Conservation (phyloP, 495 filamentous ascomycete species). For the Schizothecium vesticola region DNA sequence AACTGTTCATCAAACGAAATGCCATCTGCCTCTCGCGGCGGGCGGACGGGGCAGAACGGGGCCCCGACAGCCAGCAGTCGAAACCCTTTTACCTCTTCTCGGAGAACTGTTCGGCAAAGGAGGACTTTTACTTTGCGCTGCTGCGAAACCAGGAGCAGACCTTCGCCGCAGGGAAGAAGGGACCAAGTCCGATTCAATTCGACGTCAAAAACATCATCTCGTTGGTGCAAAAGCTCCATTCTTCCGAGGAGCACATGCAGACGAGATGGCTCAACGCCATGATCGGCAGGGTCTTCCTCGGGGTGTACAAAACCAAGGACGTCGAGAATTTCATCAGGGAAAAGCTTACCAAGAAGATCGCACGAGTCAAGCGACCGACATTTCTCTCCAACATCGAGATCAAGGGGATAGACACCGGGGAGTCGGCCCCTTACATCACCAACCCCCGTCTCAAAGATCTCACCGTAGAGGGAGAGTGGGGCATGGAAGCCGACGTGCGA, state of each 20-base stretch:
- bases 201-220: constrained; percentile 79
- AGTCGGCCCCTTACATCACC: constrained; percentile 80
- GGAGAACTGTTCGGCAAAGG: constrained; percentile 89
- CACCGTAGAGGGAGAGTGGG: constrained; percentile 83
- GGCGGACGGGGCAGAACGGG: constrained; percentile 51
- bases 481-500: constrained; percentile 75
- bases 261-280: constrained; percentile 94
- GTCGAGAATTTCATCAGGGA: constrained; percentile 70
- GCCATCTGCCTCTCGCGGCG: constrained; percentile 79
- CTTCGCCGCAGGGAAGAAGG: constrained; percentile 48
- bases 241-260: constrained; percentile 84
- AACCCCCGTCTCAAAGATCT: constrained; percentile 86
- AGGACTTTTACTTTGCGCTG: constrained; percentile 95
- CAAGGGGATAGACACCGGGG: constrained; percentile 77
- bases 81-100: constrained; percentile 93
- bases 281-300: constrained; percentile 80
- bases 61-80: constrained; percentile 48
- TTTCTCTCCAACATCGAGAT: constrained; percentile 80
- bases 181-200: constrained; percentile 71
- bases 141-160: constrained; percentile 75
- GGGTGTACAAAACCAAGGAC: constrained; percentile 75
- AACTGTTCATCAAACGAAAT: constrained; percentile 92
- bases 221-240: constrained; percentile 82
- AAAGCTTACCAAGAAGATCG: constrained; percentile 95
- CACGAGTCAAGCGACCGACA: constrained; percentile 83